phyloP scores from a whole-genome alignment of 352 stramenopile species.

The Poterioochromonas sp. region DNA sequence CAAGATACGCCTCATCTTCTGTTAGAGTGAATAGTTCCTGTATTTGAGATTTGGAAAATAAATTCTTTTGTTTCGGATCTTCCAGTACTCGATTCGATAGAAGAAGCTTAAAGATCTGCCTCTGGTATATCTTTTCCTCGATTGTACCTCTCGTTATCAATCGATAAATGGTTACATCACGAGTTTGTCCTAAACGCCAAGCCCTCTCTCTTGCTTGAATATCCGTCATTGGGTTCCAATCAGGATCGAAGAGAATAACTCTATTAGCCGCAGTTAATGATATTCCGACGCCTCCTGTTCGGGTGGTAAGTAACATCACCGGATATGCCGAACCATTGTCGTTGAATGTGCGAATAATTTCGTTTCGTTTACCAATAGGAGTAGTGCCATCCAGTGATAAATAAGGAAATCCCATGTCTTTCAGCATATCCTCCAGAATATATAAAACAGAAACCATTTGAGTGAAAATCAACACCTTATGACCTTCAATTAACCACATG shows the following conservation, averaged over 20 bases:
- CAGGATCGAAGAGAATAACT: constrained; percentile 94
- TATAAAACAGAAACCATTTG: constrained; percentile 94
- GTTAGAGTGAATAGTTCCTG: constrained; percentile 92
- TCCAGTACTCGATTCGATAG: constrained; percentile 90
- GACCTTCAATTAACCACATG: constrained; percentile 83
- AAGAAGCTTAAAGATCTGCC: constrained; percentile 94
- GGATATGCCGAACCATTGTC: constrained; percentile 64
- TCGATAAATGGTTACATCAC: constrained; percentile 72
- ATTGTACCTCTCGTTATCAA: constrained; percentile 94
- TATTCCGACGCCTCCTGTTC: constrained; percentile 89
- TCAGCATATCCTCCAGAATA: constrained; percentile 86
- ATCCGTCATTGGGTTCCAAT: constrained; percentile 97
- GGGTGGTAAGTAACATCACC: constrained; percentile 70
- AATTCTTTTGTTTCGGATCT: constrained; percentile 86
- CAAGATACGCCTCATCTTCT: too few relatives aligned
- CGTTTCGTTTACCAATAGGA: constrained; percentile 77
- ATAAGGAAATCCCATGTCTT: constrained; percentile 70
- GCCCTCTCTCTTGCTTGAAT: constrained; percentile 88
- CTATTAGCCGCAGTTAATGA: constrained; percentile 87
- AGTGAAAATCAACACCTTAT: constrained; percentile 93
- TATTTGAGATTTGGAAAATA: constrained; percentile 91
- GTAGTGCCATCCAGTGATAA: constrained; percentile 91
- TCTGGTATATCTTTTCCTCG: constrained; percentile 99
- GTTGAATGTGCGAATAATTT: constrained; percentile 92
- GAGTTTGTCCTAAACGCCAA: constrained; percentile 82